Base-by-base conservation (phyloP, 768 basidiomycete species). In the Tylopilus subfusipes region DNA sequence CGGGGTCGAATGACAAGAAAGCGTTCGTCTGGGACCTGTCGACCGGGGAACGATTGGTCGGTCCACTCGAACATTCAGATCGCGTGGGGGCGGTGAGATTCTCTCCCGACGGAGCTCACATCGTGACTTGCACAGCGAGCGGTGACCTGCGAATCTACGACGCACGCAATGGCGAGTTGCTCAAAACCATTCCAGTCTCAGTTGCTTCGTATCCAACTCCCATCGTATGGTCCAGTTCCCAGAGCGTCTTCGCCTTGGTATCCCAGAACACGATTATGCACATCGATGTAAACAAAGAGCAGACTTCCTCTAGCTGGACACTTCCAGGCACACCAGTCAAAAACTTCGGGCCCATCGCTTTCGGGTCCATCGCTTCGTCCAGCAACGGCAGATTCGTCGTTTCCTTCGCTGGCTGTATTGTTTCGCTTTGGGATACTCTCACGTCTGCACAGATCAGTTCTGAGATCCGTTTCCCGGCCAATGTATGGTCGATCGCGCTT, bases 401-500 rank as follows among this genome's bases (percentile, higher is more conserved):
- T 9, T 40, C 39, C 13, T 52, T n/a, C 13, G 14, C 42, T 13
- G 50, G 47, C 11, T 21, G 10, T 11, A 19, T 10, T 42, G 31
- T 59, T 16, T 49, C 51, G 0, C 9, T 59, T 33, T 50, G 52
- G 55, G 58, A 59, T 29, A 7, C 58, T n/a, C 45, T 33, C 5
- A 52, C 55, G 3, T 40, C 39, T 9, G 31, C 44, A 6, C 42
- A 22, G 27, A 46, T 59, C 27, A 44, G 51, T 24, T 45, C 48
- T 29, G 33, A 47, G 4, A 47, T 57, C 13, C 55, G 27, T 7
- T 29, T 49, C 12, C 18, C 42, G 14, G 16, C n/a, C 25, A 13
- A 19, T 7, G 13, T 53, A 19, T 13, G 38, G 11, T 31, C 55
- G 4, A 52, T 54, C 7, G 56, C 59, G 2, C 30, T 60, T 16